Evolutionary conservation across 345 rosid species (phyloP).

Genomic region (Syzygium aqueum): DNA sequence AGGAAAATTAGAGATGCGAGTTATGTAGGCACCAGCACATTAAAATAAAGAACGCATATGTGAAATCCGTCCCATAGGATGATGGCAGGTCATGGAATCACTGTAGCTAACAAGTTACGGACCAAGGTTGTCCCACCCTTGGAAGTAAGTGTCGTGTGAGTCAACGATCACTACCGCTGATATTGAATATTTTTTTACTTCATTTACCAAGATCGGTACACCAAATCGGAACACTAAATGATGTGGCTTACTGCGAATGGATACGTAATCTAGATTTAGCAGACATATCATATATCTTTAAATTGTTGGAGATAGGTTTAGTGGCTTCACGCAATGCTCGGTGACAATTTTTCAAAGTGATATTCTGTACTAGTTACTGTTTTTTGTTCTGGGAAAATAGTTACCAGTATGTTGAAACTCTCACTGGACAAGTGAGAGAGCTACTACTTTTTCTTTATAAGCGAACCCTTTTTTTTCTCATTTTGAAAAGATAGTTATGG

Average conservation of each 20-base stretch:
- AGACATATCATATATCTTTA: not conserved
- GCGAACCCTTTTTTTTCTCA: too few relatives aligned
- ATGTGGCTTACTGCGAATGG: too few relatives aligned
- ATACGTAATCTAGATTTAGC: not conserved
- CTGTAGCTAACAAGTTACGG: not conserved
- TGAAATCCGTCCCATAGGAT: too few relatives aligned
- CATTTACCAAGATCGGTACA: not conserved
- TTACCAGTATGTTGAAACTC: not conserved
- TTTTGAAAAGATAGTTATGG: too few relatives aligned
- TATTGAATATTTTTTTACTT: not conserved
- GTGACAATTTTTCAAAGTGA: not conserved
- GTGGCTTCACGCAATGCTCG: not conserved
- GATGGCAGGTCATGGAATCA: not conserved
- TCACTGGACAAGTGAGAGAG: not conserved
- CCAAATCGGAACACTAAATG: not conserved
- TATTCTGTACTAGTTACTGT: not conserved
- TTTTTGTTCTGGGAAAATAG: not conserved
- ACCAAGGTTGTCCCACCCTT: not conserved
- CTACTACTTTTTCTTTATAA: too few relatives aligned
- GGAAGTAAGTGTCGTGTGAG: not conserved
- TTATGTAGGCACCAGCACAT: fast-evolving
- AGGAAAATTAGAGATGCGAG: too few relatives aligned
- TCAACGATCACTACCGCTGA: not conserved
- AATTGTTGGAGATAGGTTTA: not conserved
- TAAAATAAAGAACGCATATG: too few relatives aligned